These are phyloP conservation scores for Phytophthora cryptogea DNA, from an alignment of 352 stramenopile species.

Conservation along the genomic window DNA sequence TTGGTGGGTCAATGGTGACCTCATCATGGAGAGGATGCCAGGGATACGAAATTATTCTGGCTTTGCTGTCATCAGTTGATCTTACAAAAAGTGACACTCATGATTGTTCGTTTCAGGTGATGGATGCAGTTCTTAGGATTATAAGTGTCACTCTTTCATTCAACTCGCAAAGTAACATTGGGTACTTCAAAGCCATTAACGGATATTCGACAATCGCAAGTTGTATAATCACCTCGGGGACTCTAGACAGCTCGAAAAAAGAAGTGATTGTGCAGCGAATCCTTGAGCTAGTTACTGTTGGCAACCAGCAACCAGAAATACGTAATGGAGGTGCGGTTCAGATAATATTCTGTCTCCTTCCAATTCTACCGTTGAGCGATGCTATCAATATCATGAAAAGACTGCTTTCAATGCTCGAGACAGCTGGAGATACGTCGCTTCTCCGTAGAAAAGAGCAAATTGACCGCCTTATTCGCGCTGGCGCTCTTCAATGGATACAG, in stretches of 20 bases:
- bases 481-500: conserved; percentile 61
- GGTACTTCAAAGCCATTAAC: conserved; percentile 49
- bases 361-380: conserved; percentile 33
- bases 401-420: conserved; percentile 51
- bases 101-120: conserved; percentile 37
- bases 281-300: conserved; percentile 63
- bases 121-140: conserved; percentile 59
- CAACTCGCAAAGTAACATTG: conserved; percentile 31
- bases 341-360: conserved; percentile 55
- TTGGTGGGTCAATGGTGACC: conserved; percentile 41
- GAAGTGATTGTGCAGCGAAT: conserved; percentile 49
- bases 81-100: conserved; percentile 27
- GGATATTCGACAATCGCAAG: conserved; percentile 58
- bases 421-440: conserved; percentile 38
- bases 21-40: conserved; percentile 54
- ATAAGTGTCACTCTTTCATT: conserved; percentile 45
- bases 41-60: conserved; percentile 63
- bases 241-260: conserved; percentile 44
- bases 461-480: conserved; percentile 49
- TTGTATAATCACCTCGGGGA: conserved; percentile 58
- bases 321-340: conserved; percentile 60
- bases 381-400: conserved; percentile 40
- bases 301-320: conserved; percentile 51
- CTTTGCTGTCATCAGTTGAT: conserved; percentile 62
- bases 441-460: conserved; percentile 60